A percentile compares a stretch with the other conserved stretches of the same genome.
Evolutionary conservation across 2,329 filamentous ascomycete species (phyloP).

Genomic region (Colletotrichum simmondsii): DNA sequence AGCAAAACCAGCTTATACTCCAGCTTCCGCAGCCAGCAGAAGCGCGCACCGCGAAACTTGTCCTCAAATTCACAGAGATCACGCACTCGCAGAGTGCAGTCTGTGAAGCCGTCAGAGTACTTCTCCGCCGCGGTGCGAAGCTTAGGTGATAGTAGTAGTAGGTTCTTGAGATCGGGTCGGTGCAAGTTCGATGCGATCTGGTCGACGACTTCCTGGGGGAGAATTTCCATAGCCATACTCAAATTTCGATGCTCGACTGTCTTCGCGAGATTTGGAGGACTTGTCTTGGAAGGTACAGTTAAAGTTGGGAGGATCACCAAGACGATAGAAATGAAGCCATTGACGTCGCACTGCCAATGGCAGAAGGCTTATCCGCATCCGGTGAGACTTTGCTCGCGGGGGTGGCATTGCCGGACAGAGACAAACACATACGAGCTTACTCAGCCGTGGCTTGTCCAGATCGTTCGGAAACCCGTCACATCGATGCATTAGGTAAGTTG

Average conservation of each 20-base stretch:
- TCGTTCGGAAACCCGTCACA: background rate
- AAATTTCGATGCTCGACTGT: too few relatives aligned
- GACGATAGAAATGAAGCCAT: background rate
- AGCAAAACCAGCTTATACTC: background rate
- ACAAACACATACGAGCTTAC: background rate
- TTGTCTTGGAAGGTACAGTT: background rate
- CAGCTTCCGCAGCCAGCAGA: background rate
- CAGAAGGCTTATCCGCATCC: background rate
- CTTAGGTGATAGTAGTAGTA: background rate
- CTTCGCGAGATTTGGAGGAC: background rate
- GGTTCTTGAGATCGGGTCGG: background rate
- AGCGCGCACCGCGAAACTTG: background rate
- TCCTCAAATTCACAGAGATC: background rate
- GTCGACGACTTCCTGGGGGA: slow-evolving; percentile 1
- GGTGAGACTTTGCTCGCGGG: background rate
- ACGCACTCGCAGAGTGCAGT: background rate
- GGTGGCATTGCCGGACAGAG: background rate
- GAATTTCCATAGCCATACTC: background rate
- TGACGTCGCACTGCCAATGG: background rate
- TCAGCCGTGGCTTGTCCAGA: background rate
- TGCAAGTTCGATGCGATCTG: background rate
- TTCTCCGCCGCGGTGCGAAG: background rate
- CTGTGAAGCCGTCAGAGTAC: background rate
- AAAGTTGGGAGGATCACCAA: background rate
- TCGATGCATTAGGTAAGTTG: background rate